Evolutionary conservation across 176 grass and related monocot species (phyloP).

Genomic region (Cenchrus fungigraminus): DNA sequence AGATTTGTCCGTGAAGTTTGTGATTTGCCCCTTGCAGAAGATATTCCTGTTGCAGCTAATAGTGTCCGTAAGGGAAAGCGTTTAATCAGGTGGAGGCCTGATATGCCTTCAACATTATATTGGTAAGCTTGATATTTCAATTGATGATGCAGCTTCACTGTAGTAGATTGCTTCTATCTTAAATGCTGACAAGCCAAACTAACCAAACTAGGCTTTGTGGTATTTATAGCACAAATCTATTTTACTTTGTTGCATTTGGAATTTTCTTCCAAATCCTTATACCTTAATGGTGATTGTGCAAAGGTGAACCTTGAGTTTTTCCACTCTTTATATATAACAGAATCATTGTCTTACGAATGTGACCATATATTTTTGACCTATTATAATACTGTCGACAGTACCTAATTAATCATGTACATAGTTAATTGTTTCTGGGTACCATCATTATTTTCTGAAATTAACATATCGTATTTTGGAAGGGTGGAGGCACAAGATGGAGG

Average conservation of each 20-base stretch:
- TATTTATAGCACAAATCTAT: conserved; percentile 12
- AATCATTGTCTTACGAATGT: conserved; percentile 1
- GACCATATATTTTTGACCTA: background rate
- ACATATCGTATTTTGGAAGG: conserved; percentile 50
- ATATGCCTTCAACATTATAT: conserved; percentile 79
- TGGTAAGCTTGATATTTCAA: conserved; percentile 47
- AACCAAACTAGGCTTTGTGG: background rate
- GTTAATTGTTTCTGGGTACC: background rate
- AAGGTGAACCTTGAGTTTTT: background rate
- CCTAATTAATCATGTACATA: background rate
- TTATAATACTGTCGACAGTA: conserved; percentile 5
- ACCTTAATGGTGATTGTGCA: background rate
- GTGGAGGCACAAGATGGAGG: conserved; percentile 90
- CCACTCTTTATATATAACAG: background rate
- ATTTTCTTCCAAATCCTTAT: background rate
- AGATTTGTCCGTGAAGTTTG: conserved; percentile 79
- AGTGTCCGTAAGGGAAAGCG: conserved; percentile 84
- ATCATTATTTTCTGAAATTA: conserved; percentile 26
- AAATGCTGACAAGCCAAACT: conserved; percentile 17
- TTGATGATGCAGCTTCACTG: background rate
- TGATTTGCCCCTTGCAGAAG: conserved; percentile 81
- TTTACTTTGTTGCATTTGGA: conserved; percentile 7
- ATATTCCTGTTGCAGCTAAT: conserved; percentile 78
- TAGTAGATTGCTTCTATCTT: background rate
- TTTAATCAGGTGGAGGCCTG: conserved; percentile 77